Conservation (phyloP, 331 rosid species). For the Malus hybrid region DNA sequence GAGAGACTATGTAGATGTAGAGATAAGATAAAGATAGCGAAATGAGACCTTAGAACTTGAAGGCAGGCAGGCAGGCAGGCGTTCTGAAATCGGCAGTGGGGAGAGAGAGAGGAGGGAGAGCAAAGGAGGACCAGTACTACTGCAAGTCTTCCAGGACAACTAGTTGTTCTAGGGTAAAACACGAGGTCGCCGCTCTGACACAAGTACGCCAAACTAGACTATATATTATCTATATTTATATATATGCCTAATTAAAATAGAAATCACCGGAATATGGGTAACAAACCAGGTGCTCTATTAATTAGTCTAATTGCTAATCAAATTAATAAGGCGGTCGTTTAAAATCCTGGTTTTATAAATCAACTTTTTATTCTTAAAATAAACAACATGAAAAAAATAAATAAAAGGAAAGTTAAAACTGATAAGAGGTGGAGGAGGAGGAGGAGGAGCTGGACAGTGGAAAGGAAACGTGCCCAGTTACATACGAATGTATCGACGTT, state of each 20-base stretch:
- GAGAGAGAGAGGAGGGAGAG: too few species aligned
- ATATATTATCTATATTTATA: background rate
- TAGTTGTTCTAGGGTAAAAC: too few species aligned
- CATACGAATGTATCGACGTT: slow-evolving; percentile 5
- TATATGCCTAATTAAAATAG: background rate
- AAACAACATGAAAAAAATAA: background rate
- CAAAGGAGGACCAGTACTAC: too few species aligned
- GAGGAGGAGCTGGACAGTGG: background rate
- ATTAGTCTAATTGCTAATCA: background rate
- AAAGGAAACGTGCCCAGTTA: slow-evolving; percentile 3
- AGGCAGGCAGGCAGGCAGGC: too few species aligned
- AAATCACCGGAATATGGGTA: background rate
- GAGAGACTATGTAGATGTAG: too few species aligned
- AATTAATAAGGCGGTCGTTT: slow-evolving; percentile 6
- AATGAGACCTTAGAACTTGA: too few species aligned
- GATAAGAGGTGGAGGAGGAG: too few species aligned
- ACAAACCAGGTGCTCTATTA: background rate
- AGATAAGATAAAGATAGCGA: too few species aligned
- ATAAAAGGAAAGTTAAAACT: background rate
- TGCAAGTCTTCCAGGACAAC: too few species aligned
- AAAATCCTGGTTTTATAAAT: too few species aligned
- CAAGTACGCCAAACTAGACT: background rate
- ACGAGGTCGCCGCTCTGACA: background rate
- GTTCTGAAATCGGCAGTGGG: too few species aligned
- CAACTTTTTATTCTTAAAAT: background rate